Conservation (phyloP, 2,329 filamentous ascomycete genomes). For the Botrytis porri region DNA sequence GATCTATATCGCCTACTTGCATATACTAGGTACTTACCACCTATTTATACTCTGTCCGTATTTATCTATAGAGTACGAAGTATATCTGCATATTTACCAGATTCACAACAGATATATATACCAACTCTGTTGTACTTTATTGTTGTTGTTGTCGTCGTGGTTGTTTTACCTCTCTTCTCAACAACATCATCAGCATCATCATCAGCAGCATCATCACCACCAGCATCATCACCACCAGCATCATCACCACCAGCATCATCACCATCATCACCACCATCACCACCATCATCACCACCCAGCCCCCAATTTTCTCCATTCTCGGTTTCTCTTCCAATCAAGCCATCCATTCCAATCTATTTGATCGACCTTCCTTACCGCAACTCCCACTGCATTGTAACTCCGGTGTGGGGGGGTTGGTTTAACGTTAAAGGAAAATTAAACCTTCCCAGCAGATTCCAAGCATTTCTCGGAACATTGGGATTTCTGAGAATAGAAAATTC, state of each 20-base stretch:
- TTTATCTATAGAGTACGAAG: too few relatives aligned
- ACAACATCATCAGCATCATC: not conserved
- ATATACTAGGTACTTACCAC: not conserved
- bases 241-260: not conserved
- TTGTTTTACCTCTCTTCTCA: not conserved
- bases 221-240: not conserved
- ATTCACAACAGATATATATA: not conserved
- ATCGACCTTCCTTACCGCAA: not conserved
- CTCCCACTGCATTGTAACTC: constrained; percentile 8
- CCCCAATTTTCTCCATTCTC: not conserved
- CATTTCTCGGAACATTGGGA: constrained; percentile 1
- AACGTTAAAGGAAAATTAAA: not conserved
- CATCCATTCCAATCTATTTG: not conserved
- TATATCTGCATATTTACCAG: not conserved
- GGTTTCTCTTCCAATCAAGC: not conserved
- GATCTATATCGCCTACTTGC: not conserved
- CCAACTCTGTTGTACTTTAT: not conserved
- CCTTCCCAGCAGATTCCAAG: constrained; percentile 9
- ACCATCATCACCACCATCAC: too few relatives aligned
- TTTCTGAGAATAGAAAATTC: constrained; percentile 10
- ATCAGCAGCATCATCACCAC: not conserved
- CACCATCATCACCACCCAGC: not conserved
- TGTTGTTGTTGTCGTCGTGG: not conserved
- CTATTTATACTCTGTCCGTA: not conserved
- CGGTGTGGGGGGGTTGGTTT: constrained; percentile 9